Evolutionary conservation across 179 eudicot genomes (phyloP).

Genomic region (Silene noctiflora): DNA sequence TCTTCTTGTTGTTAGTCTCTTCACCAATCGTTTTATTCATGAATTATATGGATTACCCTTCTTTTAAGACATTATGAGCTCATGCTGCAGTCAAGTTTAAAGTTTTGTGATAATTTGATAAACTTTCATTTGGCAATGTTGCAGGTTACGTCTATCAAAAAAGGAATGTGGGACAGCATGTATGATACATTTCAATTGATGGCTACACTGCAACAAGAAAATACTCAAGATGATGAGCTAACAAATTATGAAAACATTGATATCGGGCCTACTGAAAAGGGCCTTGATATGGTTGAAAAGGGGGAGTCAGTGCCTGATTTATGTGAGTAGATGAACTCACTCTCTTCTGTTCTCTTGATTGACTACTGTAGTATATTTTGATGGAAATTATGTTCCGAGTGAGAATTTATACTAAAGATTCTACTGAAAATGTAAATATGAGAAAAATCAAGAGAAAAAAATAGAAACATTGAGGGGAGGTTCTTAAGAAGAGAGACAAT

Average conservation of each 20-base stretch:
- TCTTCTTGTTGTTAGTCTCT: not conserved
- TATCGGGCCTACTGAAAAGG: constrained; percentile 44
- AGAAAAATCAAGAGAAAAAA: not conserved
- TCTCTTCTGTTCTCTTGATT: not conserved
- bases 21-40: not conserved
- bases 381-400: not conserved
- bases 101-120: constrained; percentile 10
- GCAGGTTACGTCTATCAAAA: constrained; percentile 72
- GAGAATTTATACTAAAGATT: too few relatives aligned
- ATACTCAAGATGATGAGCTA: constrained; percentile 25
- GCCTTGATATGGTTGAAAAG: constrained; percentile 18
- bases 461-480: not conserved
- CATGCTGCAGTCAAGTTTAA: not conserved
- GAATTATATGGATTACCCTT: not conserved
- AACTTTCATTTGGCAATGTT: constrained; percentile 15
- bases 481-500: not conserved
- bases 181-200: constrained; percentile 65
- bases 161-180: constrained; percentile 88
- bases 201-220: constrained; percentile 36
- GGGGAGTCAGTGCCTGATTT: constrained; percentile 17
- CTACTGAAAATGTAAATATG: too few relatives aligned
- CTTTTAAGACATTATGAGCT: not conserved
- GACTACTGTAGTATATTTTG: not conserved
- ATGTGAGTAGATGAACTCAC: constrained; percentile 40
- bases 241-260: constrained; percentile 48